Base-by-base conservation (phyloP, 495 filamentous ascomycete species). In the Annulohypoxylon stygium region DNA sequence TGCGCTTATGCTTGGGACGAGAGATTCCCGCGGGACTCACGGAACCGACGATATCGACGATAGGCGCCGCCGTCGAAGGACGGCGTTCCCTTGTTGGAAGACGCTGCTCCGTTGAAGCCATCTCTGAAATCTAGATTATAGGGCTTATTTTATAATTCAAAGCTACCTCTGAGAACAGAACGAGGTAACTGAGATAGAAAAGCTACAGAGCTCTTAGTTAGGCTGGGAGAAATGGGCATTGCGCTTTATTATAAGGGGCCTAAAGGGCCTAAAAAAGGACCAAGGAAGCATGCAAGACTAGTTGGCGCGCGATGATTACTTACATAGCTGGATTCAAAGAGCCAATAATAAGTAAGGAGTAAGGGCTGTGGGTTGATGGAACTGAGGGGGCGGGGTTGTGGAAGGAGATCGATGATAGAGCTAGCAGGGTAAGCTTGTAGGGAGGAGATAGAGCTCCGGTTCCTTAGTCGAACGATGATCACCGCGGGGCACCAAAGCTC, bases 1-100 rank as follows among this genome's bases (percentile, higher is more conserved):
- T 98, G 58, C 96, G 89, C 85, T 93, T 97, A 84, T 99, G 96
- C 83, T 98, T 98, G 18, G 96, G 96, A 62, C 95, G 81, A n/a
- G 86, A 85, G 71, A 89, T 81, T 57, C 86, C 86, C 3, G 88
- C 90, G 3, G 93, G 93, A 2, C 91, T 91, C 61, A 98, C 86
- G 2, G 92, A 91, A 50, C 93, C 94, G 80, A 92, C 86, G 37
- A 98, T 89, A 74, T 94, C 92, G 45, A 90, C 87, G 74, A 97
- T 89, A 36, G 94, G 94, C 61, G 92, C 92, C 55, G 92, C 90
- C 37, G 90, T 90, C 34, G 93, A 96, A 34, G 92, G 93, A 65
- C 86, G 91, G 66, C 94, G 88, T 71, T 85, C 79, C 66, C 84
- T 79, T 11, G 58, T 61, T 33, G 83, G 82, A 16, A 84, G 16